Conservation (phyloP, 164 flowering plant genomes). For the Magnolia changhungtana region DNA sequence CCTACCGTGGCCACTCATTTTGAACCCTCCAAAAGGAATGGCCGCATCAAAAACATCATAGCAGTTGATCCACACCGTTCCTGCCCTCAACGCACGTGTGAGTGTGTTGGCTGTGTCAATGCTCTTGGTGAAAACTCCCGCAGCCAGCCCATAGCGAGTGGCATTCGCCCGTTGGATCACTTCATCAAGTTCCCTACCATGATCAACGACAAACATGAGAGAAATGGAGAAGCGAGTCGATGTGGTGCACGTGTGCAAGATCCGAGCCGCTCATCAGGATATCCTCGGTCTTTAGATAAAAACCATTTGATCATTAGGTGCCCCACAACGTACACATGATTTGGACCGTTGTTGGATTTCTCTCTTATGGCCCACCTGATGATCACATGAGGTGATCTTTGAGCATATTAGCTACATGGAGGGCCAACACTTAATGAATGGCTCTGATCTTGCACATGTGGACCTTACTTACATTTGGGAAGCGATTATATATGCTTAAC, state of each 20-base stretch:
- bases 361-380: no score
- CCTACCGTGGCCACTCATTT: slow-evolving; percentile 92
- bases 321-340: background rate
- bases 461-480: background rate
- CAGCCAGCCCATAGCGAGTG: slow-evolving; percentile 74
- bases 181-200: slow-evolving; percentile 61
- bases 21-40: slow-evolving; percentile 93
- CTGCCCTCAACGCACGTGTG: slow-evolving; percentile 65
- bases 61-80: slow-evolving; percentile 94
- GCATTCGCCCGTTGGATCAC: slow-evolving; percentile 71
- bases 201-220: background rate
- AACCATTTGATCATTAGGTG: no score
- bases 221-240: background rate
- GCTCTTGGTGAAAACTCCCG: slow-evolving; percentile 79
- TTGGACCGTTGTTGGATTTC: no score
- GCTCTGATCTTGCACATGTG: no score
- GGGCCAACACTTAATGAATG: background rate
- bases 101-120: slow-evolving; percentile 74
- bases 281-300: no score
- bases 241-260: background rate
- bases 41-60: slow-evolving; percentile 88
- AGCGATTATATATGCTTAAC: slow-evolving; percentile 3
- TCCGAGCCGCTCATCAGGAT: background rate
- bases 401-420: background rate
- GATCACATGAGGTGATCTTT: no score